These are phyloP conservation scores for Podila epigama DNA, from an alignment of 192 early-diverging fungal species.

Conservation along the genomic window DNA sequence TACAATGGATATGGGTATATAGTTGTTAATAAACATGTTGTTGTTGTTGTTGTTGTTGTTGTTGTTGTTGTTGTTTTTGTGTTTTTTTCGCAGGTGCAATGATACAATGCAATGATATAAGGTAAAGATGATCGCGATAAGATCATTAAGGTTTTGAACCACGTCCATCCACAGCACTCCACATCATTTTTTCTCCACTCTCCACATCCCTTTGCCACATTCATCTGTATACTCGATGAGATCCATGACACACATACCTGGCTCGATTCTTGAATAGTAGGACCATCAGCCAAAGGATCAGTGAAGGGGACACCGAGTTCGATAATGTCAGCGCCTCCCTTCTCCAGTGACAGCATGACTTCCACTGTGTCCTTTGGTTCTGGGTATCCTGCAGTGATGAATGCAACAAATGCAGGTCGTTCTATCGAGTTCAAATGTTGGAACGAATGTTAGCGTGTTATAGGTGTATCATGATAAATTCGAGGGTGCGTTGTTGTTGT, in stretches of 20 bases:
- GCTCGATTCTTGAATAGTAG: slow-evolving; percentile 93
- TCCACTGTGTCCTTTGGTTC: slow-evolving; percentile 80
- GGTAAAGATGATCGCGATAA: no score
- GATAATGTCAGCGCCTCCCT: slow-evolving; percentile 93
- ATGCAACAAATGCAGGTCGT: slow-evolving; percentile 90
- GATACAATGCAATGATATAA: no score
- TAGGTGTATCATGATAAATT: not conserved
- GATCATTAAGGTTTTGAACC: not conserved
- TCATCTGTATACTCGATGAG: not conserved
- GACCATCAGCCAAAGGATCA: slow-evolving; percentile 97
- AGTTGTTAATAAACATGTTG: not conserved
- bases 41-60: no score
- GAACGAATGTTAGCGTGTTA: slow-evolving; percentile 1
- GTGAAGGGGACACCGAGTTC: slow-evolving; percentile 98
- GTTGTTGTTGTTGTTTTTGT: no score
- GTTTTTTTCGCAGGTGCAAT: no score
- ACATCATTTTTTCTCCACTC: not conserved
- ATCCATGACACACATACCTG: slow-evolving; percentile 56
- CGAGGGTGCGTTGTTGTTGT: no score
- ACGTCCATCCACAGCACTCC: no score
- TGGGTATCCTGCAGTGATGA: slow-evolving; percentile 94
- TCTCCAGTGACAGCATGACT: slow-evolving; percentile 85
- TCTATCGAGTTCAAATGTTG: slow-evolving; percentile 46
- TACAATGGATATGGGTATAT: slow-evolving; percentile 38
- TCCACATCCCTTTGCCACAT: not conserved